Evolutionary conservation across 108 stramenopile genomes (phyloP), one percentile per base, ranked within the genome.

Genomic region (Fragilariopsis cylindrus): DNA sequence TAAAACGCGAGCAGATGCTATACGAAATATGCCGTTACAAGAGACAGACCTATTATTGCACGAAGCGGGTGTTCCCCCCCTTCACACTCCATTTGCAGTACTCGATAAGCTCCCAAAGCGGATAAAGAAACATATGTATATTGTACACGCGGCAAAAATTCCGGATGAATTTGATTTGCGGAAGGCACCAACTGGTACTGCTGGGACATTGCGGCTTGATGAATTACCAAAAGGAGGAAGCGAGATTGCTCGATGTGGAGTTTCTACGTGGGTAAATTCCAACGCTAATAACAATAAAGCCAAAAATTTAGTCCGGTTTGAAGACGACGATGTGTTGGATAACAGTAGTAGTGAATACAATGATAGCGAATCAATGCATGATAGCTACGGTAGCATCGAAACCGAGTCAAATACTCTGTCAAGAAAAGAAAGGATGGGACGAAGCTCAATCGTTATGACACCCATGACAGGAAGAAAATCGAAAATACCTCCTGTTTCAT

Each of bases 21-120:
- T 98, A 11, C 73, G 87, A 62, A 79, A 92, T 74, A 79, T 96
- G 53, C 95, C 97, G 19, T 72, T 96, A 3, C 96, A 96, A 77
- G 82, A 95, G 48, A 86, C 87, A 19, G 96, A 98, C 74, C 58
- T 94, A 12, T 79, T 98, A 42, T 82, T 96, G 11, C 97, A 98
- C 71, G 97, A 98, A 74, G 88, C 95, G 11, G 97, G 97, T 9
- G 93, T 91, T 0, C 95, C 97, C 11, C 97, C 97, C 7, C 90
- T 98, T 53, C 97, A 98, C 81, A 98, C 97, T 16, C 92, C 97
- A 7, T 81, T 98, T 15, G 80, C 82, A 5, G 95, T 93, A 30
- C 82, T 98, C 1, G 40, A 85, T 63, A 79, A 85, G 60, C 84
- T 95, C 11, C 95, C 96, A 5, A 54, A 79, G 8, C 73, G 82